Evolutionary conservation across 768 basidiomycete species (phyloP), one percentile per base, ranked within the genome.

Genomic region (Pleurotus djamor): DNA sequence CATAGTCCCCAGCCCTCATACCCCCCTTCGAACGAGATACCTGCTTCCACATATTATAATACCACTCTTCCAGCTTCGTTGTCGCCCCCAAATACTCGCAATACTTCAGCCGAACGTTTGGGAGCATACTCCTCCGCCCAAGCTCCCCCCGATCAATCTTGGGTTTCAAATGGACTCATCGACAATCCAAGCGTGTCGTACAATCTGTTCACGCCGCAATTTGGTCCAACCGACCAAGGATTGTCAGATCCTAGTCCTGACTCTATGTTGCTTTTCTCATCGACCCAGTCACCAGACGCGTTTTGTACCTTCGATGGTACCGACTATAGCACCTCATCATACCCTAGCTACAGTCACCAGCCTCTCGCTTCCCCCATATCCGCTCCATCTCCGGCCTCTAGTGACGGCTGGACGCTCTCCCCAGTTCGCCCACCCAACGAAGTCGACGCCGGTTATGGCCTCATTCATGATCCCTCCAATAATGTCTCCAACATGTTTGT

Each of bases 331-430:
- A 47, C 12, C 16, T 28, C 28, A 14, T 32, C 36, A 16, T 33
- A 52, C 10, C 14, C 36, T 4, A 52, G 17, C 17, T 34, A 52
- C 50, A 52, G 17, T 14, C 34, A 56, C 17, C 54, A 41, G 5
- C 8, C 37, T 14, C 36, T 38, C 32, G 37, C 54, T 32, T 56
- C 54, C 28, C 54, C 54, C 8, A 56, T 56, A 34, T 41, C 54
- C 9, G 36, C 54, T 13, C 38, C 54, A 8, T 56, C 54, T 38
- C 54, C 54, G 5, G 54, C 54, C 41, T 56, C 54, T n/a, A 56
- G 54, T n/a, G 54, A 44, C 9, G 54, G 54, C 17, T 56, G 54
- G 54, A 32, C 54, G 17, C 16, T 56, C 17, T 56, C 54, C 33
- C 54, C 54, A 9, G 28, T 21, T n/a, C n/a, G 54, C 33, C 37